phyloP scores from a whole-genome alignment of 768 basidiomycete genomes.

The Suillus alpinus region DNA sequence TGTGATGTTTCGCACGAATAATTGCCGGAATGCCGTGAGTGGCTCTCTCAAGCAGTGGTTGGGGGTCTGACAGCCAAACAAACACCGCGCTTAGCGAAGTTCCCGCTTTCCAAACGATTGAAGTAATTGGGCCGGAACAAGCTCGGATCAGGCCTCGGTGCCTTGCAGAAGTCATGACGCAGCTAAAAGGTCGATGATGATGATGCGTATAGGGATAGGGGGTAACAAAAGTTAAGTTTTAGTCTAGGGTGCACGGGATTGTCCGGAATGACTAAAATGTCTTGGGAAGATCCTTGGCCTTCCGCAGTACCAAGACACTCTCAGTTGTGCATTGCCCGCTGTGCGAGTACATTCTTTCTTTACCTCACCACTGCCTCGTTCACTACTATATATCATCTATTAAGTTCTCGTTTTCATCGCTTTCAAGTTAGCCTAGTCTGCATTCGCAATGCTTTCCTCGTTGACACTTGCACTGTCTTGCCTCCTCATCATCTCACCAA shows the following conservation, averaged over 20 bases:
- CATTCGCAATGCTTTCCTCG: conserved; percentile 15
- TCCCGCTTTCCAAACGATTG: too few relatives aligned
- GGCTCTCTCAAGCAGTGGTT: too few relatives aligned
- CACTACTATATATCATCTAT: not conserved
- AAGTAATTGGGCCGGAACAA: too few relatives aligned
- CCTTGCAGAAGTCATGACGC: not conserved
- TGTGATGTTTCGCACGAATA: too few relatives aligned
- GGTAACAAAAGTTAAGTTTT: too few relatives aligned
- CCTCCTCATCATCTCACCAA: conserved; percentile 15
- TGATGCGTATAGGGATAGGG: not conserved
- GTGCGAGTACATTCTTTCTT: conserved; percentile 5
- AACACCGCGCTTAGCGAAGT: too few relatives aligned
- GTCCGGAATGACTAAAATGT: not conserved
- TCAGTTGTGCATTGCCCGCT: not conserved
- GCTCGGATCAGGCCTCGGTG: too few relatives aligned
- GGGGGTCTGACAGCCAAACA: too few relatives aligned
- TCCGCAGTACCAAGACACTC: conserved; percentile 6
- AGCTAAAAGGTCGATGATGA: not conserved
- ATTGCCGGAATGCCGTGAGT: too few relatives aligned
- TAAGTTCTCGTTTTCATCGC: conserved; percentile 2
- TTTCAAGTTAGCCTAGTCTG: not conserved
- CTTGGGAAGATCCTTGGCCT: not conserved
- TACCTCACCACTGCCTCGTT: not conserved
- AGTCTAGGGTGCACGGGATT: not conserved
- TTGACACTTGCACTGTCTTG: conserved; percentile 7